Conservation (phyloP, 805 yeast species). For the Barnettozyma populi region DNA sequence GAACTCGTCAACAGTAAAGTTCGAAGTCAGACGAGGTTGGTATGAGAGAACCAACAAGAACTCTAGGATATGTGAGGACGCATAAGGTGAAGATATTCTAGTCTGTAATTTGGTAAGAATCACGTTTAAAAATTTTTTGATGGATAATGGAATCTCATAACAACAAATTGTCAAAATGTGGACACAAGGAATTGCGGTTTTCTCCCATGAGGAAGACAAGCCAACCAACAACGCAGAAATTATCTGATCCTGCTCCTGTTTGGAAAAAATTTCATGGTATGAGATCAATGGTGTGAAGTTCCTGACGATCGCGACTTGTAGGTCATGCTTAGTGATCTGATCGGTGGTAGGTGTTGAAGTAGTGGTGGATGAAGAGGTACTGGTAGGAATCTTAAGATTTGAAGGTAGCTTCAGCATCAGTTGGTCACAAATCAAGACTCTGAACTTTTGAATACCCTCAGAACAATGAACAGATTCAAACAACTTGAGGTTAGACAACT, state of each 20-base stretch:
- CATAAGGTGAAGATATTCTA: constrained; percentile 61
- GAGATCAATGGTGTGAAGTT: constrained; percentile 59
- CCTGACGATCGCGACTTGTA: constrained; percentile 61
- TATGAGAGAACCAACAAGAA: constrained; percentile 62
- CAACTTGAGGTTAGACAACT: constrained; percentile 51
- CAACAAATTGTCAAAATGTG: constrained; percentile 74
- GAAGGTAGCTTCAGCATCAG: constrained; percentile 45
- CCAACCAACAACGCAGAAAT: constrained; percentile 56
- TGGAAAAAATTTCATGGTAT: constrained; percentile 48
- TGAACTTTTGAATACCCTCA: constrained; percentile 36
- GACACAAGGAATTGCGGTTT: constrained; percentile 70
- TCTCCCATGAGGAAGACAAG: constrained; percentile 70
- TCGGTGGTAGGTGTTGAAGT: neutral
- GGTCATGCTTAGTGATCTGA: constrained; percentile 47
- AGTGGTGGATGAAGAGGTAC: neutral
- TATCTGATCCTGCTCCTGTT: constrained; percentile 57
- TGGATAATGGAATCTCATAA: constrained; percentile 70
- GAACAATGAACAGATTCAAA: constrained; percentile 35
- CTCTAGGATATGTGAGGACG: constrained; percentile 71
- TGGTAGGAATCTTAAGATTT: constrained; percentile 34
- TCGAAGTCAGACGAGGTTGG: constrained; percentile 60
- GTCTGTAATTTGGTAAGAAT: constrained; percentile 71
- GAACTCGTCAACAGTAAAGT: constrained; percentile 71
- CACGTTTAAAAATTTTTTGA: constrained; percentile 62
- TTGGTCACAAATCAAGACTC: constrained; percentile 53